Evolutionary conservation across 1,139 yeast genomes (phyloP).

Genomic region (Eremothecium cymbalariae): DNA sequence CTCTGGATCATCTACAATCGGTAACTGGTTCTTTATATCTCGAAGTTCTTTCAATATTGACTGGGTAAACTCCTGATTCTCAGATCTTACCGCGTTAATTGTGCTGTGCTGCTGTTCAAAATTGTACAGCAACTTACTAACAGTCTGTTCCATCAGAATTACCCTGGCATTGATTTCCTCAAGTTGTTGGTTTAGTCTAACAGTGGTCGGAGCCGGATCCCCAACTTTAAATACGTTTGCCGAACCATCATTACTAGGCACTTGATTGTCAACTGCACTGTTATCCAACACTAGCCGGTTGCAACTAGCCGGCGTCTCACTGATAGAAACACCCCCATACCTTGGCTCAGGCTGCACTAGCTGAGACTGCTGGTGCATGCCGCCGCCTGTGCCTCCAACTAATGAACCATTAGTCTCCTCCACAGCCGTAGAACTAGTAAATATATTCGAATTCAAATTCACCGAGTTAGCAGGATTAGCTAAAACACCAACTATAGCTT

Average conservation of each 20-base stretch:
- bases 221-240: neutral
- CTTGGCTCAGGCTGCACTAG: neutral
- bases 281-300: neutral
- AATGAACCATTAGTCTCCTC: neutral
- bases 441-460: slow-evolving; percentile 1
- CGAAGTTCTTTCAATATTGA: slow-evolving; percentile 8
- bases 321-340: slow-evolving; percentile 1
- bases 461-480: neutral
- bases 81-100: slow-evolving; percentile 12
- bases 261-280: neutral
- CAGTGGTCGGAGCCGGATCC: slow-evolving; percentile 8
- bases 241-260: slow-evolving; percentile 1
- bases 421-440: neutral
- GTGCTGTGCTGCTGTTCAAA: slow-evolving; percentile 17
- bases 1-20: slow-evolving; percentile 5
- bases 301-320: neutral
- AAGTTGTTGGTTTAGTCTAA: slow-evolving; percentile 21
- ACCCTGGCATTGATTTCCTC: slow-evolving; percentile 28
- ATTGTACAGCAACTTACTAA: slow-evolving; percentile 19
- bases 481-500: neutral
- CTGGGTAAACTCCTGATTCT: slow-evolving; percentile 8
- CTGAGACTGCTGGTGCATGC: neutral
- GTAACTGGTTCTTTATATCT: slow-evolving; percentile 7
- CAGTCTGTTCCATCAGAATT: slow-evolving; percentile 28
- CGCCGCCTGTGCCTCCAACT: neutral